Percentiles rank a stretch among this genome's conserved stretches.
Conservation (phyloP, 495 filamentous ascomycete species). For the Penicillium crystallinum region DNA sequence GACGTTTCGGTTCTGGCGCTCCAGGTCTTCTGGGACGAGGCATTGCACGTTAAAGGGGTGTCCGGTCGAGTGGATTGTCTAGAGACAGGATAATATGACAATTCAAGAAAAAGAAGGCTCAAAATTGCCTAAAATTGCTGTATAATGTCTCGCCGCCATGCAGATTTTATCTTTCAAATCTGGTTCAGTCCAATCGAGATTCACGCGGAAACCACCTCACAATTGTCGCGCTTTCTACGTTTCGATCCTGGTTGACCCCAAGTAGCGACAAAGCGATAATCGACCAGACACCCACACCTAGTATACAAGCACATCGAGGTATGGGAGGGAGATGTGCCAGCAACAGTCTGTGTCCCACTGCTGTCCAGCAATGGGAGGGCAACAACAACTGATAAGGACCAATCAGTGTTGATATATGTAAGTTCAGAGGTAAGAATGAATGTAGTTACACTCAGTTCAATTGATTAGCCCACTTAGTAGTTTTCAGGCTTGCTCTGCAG, state of each 20-base stretch:
- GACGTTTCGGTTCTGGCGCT: conserved; percentile 61
- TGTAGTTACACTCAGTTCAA: not conserved
- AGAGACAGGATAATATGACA: not conserved
- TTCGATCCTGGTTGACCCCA: conserved; percentile 34
- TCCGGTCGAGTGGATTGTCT: not conserved
- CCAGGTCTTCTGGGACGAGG: conserved; percentile 63
- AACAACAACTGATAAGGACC: not conserved
- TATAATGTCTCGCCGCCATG: not conserved
- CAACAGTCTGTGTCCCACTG: conserved; percentile 6
- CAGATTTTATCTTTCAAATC: not conserved
- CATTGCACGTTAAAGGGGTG: conserved; percentile 40
- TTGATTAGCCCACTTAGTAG: not conserved
- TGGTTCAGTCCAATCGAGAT: not conserved
- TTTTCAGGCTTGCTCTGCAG: not conserved
- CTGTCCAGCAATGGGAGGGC: conserved; percentile 16
- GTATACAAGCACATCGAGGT: conserved; percentile 42
- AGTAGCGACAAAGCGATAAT: conserved; percentile 41
- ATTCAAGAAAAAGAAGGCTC: conserved; percentile 3
- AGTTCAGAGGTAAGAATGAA: not conserved
- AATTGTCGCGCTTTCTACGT: conserved; percentile 26
- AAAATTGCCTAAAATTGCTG: not conserved
- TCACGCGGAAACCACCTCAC: conserved; percentile 15
- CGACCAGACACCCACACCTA: conserved; percentile 37
- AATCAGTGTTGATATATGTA: not conserved
- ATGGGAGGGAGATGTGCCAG: conserved; percentile 29